Conservation (phyloP, 1,284 basidiomycete genomes). For the Tilletia caries region DNA sequence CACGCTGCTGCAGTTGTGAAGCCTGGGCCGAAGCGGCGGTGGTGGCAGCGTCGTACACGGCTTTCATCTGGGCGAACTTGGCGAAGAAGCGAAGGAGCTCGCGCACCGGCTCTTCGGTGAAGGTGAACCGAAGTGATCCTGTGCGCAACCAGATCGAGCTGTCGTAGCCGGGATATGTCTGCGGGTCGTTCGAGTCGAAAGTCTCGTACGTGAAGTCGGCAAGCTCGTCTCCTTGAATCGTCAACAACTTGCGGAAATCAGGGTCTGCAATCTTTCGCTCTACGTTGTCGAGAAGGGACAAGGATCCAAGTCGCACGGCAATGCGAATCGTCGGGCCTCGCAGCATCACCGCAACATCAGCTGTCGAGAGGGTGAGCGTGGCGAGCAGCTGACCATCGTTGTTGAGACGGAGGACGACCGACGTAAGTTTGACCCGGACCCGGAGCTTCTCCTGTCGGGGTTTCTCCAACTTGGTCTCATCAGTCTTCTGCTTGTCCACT, state of each 20-base stretch:
- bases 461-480: slow-evolving; percentile 25
- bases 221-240: slow-evolving; percentile 91
- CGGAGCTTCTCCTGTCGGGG: slow-evolving; percentile 66
- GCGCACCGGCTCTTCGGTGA: slow-evolving; percentile 80
- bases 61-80: slow-evolving; percentile 73
- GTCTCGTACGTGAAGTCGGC: slow-evolving; percentile 95
- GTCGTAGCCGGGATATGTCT: slow-evolving; percentile 75
- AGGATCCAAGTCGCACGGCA: slow-evolving; percentile 77
- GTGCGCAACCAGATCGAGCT: slow-evolving; percentile 78
- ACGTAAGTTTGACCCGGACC: slow-evolving; percentile 79
- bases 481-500: slow-evolving; percentile 7
- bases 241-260: slow-evolving; percentile 78
- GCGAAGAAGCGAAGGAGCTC: slow-evolving; percentile 79
- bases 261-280: slow-evolving; percentile 60
- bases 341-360: slow-evolving; percentile 77
- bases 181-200: slow-evolving; percentile 64
- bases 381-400: slow-evolving; percentile 73
- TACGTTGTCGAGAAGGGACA: slow-evolving; percentile 77
- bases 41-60: slow-evolving; percentile 90
- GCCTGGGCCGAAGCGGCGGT: slow-evolving; percentile 87
- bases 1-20: slow-evolving; percentile 61
- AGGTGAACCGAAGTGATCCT: slow-evolving; percentile 87
- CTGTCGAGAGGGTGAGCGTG: slow-evolving; percentile 85
- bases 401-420: slow-evolving; percentile 78
- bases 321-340: slow-evolving; percentile 74